These are phyloP conservation scores for Alternaria sp. DNA, from an alignment of 2,329 filamentous ascomycete species.

Conservation along the genomic window DNA sequence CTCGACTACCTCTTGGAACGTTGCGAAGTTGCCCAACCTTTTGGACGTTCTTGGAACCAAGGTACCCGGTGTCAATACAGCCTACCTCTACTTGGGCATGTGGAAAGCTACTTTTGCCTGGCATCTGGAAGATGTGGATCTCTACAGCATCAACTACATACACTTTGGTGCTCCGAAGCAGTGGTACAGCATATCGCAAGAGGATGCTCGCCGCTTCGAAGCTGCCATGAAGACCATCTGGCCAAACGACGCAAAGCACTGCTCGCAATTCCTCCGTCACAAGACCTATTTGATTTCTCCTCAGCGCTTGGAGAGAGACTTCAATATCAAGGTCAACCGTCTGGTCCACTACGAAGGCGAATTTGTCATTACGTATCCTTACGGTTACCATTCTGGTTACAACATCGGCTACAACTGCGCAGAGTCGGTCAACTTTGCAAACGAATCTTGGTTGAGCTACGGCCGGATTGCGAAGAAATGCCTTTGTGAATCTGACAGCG, in stretches of 20 bases:
- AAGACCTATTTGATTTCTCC: slow-evolving; percentile 98
- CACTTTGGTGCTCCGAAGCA: slow-evolving; percentile 99
- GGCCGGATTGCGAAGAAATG: slow-evolving; percentile 96
- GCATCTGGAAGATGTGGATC: slow-evolving; percentile 97
- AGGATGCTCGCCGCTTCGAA: slow-evolving; percentile 91
- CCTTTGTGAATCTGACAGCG: slow-evolving; percentile 95
- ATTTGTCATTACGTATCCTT: slow-evolving; percentile 98
- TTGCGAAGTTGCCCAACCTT: slow-evolving; percentile 91
- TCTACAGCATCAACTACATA: slow-evolving; percentile 99
- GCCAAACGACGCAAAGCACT: slow-evolving; percentile 94
- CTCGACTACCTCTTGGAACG: slow-evolving; percentile 83
- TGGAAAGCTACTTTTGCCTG: slow-evolving; percentile 99
- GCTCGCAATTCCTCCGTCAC: slow-evolving; percentile 93
- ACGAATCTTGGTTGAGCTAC: slow-evolving; percentile 94
- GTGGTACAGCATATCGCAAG: slow-evolving; percentile 99
- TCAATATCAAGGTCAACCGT: slow-evolving; percentile 95
- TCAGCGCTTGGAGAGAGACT: slow-evolving; percentile 83
- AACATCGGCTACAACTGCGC: slow-evolving; percentile 99
- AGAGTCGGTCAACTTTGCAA: slow-evolving; percentile 97
- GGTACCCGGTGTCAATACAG: slow-evolving; percentile 96
- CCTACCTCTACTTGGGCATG: slow-evolving; percentile 97
- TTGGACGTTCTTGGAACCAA: slow-evolving; percentile 94
- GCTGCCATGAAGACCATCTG: slow-evolving; percentile 94
- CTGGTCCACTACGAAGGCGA: slow-evolving; percentile 95
- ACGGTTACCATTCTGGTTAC: slow-evolving; percentile 97